Evolutionary conservation across 768 basidiomycete species (phyloP), one percentile per base, ranked within the genome.

Genomic region (Naematelia encephala): DNA sequence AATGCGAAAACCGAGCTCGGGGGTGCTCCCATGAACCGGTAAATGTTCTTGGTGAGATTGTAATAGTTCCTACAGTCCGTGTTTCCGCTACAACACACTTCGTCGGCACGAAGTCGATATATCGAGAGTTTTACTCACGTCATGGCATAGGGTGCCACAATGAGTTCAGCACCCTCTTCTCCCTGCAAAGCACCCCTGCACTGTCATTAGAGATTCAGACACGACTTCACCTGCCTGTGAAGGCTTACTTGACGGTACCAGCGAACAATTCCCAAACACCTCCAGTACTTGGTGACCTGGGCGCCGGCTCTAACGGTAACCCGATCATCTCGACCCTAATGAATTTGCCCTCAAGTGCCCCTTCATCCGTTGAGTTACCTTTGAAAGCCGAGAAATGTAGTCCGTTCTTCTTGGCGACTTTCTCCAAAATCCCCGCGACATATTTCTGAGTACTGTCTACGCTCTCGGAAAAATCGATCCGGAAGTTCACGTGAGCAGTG

Each of bases 21-120:
- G 2, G 70, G 62, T 1, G 59, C 56, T 14, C 69, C 64, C 73
- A 72, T 72, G 61, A 70, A 75, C 14, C 73, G 59, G 54, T 70
- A 75, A 48, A 75, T 59, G 62, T 75, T 64, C 63, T 65, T 68
- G 57, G 68, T 66, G n/a, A 75, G 59, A 47, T 71, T 69, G 61
- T 72, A 75, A 55, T 70, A 75, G 64, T 72, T 67, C 57, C 72
- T 72, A 50, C 70, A 72, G 29, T 72, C 67, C 39, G 70, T 72
- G 55, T 72, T 72, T n/a, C 70, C 70, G 4, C n/a, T n/a, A n/a
- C n/a, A n/a, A n/a, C n/a, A n/a, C n/a, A n/a, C n/a, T n/a, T n/a
- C n/a, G n/a, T n/a, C n/a, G n/a, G n/a, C n/a, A n/a, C n/a, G n/a
- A n/a, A n/a, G n/a, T n/a, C n/a, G n/a, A n/a, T n/a, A n/a, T n/a